These are phyloP conservation scores for Wallacemonas rigidus DNA, from an alignment of 208 protist species.

Conservation along the genomic window DNA sequence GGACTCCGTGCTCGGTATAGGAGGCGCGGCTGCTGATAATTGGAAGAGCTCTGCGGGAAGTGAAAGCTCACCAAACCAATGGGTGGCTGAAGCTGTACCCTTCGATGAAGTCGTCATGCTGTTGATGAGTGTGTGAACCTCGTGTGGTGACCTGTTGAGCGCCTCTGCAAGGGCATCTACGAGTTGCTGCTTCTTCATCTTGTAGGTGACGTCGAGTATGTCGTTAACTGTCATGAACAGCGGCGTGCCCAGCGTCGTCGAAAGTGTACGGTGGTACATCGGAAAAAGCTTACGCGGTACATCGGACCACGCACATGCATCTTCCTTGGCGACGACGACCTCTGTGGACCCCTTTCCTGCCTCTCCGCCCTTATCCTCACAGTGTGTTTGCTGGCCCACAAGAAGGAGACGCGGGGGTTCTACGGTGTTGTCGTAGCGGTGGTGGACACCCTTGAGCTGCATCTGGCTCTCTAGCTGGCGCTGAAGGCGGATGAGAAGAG, in stretches of 20 bases:
- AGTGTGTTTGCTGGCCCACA: not conserved
- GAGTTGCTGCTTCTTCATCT: not conserved
- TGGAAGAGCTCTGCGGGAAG: not conserved
- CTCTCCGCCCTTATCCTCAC: not conserved
- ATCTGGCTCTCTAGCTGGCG: not conserved
- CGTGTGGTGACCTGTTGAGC: not conserved
- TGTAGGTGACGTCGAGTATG: not conserved
- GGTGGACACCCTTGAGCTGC: not conserved
- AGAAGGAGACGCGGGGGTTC: not conserved
- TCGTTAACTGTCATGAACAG: not conserved
- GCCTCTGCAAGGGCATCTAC: not conserved
- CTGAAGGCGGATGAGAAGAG: not conserved
- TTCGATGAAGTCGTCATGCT: not conserved
- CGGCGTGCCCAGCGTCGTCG: not conserved
- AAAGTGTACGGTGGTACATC: not conserved
- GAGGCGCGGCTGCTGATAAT: not conserved
- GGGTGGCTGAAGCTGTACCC: not conserved
- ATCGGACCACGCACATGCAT: not conserved
- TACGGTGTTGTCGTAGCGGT: not conserved
- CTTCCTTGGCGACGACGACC: not conserved
- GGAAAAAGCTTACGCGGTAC: conserved; percentile 2
- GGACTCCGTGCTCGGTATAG: too few species aligned
- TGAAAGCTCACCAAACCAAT: not conserved
- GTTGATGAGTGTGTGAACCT: not conserved
- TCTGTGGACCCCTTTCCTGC: not conserved